These are phyloP conservation scores for Litsea cubeba DNA, from an alignment of 164 flowering plant genomes.

Conservation along the genomic window DNA sequence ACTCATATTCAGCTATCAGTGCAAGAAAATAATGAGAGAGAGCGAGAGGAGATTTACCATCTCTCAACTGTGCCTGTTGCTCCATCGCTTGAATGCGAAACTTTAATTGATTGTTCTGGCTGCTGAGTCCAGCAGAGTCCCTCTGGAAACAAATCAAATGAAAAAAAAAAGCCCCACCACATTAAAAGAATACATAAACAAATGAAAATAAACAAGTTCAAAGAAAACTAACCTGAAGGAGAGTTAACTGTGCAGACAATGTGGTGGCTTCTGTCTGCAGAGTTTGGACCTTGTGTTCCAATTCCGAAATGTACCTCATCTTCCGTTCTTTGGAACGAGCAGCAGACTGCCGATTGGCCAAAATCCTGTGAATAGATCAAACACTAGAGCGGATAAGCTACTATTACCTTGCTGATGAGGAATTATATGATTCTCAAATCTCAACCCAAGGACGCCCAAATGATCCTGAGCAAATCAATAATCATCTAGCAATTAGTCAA, in stretches of 20 bases:
- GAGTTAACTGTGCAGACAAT: constrained; percentile 87
- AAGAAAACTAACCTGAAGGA: constrained; percentile 57
- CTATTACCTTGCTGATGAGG: background rate
- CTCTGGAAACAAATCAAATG: constrained; percentile 25
- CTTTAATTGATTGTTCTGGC: constrained; percentile 53
- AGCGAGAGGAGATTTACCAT: constrained; percentile 23
- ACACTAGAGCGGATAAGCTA: background rate
- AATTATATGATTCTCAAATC: background rate
- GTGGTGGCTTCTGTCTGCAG: constrained; percentile 97
- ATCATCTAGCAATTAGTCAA: background rate
- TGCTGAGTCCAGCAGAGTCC: constrained; percentile 44
- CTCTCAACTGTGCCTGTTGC: constrained; percentile 56
- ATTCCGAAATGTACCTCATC: constrained; percentile 87
- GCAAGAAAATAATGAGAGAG: background rate
- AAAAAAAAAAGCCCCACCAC: background rate
- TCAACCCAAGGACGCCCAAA: background rate
- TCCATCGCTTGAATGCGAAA: constrained; percentile 64
- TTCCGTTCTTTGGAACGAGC: constrained; percentile 97
- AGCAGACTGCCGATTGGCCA: constrained; percentile 98
- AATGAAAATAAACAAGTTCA: background rate
- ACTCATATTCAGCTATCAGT: background rate
- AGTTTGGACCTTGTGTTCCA: constrained; percentile 97
- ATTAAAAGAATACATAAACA: background rate
- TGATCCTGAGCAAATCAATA: background rate
- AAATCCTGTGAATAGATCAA: constrained; percentile 48